Evolutionary conservation across 352 stramenopile genomes (phyloP), one percentile per base, ranked within the genome.

Genomic region (Phytophthora citricola): DNA sequence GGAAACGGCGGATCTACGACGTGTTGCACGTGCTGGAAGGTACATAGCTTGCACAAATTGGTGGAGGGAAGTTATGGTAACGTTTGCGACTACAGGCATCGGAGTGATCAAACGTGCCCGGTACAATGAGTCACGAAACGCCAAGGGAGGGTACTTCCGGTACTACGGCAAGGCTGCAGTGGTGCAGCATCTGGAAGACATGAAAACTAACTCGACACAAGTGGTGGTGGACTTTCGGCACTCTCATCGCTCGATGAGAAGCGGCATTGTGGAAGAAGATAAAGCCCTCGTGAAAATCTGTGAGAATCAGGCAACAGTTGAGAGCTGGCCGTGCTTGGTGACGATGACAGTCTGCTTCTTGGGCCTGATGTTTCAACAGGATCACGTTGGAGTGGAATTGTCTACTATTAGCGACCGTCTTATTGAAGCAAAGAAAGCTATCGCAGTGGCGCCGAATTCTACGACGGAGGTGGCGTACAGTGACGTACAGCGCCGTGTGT

Each of bases 1-100:
- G 81, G 36, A 93, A 93, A 51, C 76, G 85, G 49, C 69, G 85
- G 4, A 85, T 91, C 8, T 93, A 93, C 52, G 85, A 93, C 52
- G 85, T 92, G 9, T 63, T 93, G 20, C 83, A 93, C 44, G 85
- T 93, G 3, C 57, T 93, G 14, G 85, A 93, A 91, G 85, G 85
- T 90, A 66, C 45, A 26, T n/a, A 39, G 12, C 34, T 40, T 44
- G 39, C 27, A 9, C 6, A 50, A 39, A 27, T 36, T 36, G 38
- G 8, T 20, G 17, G 43, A 43, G 39, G 27, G n/a, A 41, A 5
- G 5, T 49, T 43, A 57, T 58, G 15, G 43, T 32, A 63, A 59
- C 17, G 10, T 29, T 38, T 63, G 17, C 49, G 14, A 17, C 57
- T 60, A 31, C 29, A 93, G 84, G 80, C 3, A 69, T 91, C 55